Conservation (phyloP, 352 stramenopile species). For the Phytophthora tentaculata region DNA sequence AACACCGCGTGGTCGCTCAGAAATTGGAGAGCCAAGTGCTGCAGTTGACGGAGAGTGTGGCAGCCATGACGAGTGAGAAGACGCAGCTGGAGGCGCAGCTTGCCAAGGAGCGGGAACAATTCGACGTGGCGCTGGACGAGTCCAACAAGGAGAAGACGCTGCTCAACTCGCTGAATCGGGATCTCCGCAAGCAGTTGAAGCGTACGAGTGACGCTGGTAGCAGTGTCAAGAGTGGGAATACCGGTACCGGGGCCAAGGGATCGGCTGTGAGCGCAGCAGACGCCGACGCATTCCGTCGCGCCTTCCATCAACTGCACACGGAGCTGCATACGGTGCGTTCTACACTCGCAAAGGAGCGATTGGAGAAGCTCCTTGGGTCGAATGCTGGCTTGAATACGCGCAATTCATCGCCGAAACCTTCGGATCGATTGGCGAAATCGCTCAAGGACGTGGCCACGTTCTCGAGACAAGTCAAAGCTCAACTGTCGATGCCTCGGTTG, state of each 20-base stretch:
- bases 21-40: slow-evolving; percentile 82
- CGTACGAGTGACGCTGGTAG: slow-evolving; percentile 60
- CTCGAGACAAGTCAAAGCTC: slow-evolving; percentile 56
- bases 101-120: slow-evolving; percentile 75
- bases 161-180: slow-evolving; percentile 71
- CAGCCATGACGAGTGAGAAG: slow-evolving; percentile 47
- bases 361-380: slow-evolving; percentile 57
- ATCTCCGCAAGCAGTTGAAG: slow-evolving; percentile 84
- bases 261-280: slow-evolving; percentile 48
- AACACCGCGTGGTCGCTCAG: slow-evolving; percentile 79
- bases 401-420: slow-evolving; percentile 22
- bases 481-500: slow-evolving; percentile 72
- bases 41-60: slow-evolving; percentile 52
- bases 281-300: slow-evolving; percentile 62
- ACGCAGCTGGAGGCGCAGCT: slow-evolving; percentile 63
- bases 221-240: slow-evolving; percentile 28
- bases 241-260: slow-evolving; percentile 31
- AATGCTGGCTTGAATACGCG: slow-evolving; percentile 15
- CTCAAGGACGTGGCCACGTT: slow-evolving; percentile 59
- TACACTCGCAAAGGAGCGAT: slow-evolving; percentile 61
- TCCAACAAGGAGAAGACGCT: slow-evolving; percentile 84
- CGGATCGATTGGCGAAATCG: slow-evolving; percentile 42
- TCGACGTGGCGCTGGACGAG: slow-evolving; percentile 72
- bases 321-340: slow-evolving; percentile 61
- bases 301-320: slow-evolving; percentile 60